phyloP scores from a whole-genome alignment of 305 asterid species.

The Fraxinus greggii region DNA sequence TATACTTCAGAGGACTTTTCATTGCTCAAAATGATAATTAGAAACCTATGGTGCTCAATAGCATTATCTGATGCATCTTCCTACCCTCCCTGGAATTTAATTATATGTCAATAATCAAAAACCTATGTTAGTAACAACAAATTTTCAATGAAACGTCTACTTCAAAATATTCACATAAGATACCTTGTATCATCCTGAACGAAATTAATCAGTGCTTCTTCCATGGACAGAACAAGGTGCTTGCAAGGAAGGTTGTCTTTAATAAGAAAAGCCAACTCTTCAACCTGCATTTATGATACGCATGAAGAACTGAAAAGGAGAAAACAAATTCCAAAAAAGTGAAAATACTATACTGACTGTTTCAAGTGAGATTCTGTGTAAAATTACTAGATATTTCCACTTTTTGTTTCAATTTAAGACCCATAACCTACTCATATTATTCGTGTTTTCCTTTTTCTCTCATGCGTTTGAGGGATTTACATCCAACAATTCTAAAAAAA shows the following conservation, averaged over 20 bases:
- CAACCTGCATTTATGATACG: slow-evolving; percentile 53
- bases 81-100: not conserved
- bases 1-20: slow-evolving; percentile 8
- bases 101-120: not conserved
- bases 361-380: not conserved
- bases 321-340: not conserved
- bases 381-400: not conserved
- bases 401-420: not conserved
- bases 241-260: slow-evolving; percentile 78
- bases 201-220: slow-evolving; percentile 61
- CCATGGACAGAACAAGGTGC: slow-evolving; percentile 78
- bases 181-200: slow-evolving; percentile 73
- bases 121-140: not conserved
- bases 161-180: slow-evolving; percentile 22
- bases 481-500: not conserved
- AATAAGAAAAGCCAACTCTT: slow-evolving; percentile 84
- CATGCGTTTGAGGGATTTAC: not conserved
- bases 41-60: slow-evolving; percentile 3
- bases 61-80: slow-evolving; percentile 7
- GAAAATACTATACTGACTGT: not conserved
- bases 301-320: slow-evolving; percentile 11
- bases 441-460: not conserved
- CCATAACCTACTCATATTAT: not conserved
- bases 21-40: not conserved
- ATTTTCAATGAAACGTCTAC: not conserved